Percentiles rank a stretch among this genome's conserved stretches.
Evolutionary conservation across 148 eudicot species (phyloP).

Genomic region (Chenopodium album): DNA sequence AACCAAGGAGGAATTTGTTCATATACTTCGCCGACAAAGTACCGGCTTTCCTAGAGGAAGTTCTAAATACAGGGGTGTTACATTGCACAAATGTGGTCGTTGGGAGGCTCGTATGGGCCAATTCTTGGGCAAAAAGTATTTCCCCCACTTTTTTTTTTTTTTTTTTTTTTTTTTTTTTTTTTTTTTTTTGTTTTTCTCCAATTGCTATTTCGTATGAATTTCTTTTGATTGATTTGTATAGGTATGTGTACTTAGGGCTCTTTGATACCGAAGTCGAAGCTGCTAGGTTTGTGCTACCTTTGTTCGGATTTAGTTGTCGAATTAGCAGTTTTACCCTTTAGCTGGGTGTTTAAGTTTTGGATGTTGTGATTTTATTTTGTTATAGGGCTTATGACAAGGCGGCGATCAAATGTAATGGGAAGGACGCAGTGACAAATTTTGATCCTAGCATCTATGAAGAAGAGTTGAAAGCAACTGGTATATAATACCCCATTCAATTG

Average conservation of each 20-base stretch:
- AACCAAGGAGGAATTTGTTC: constrained; percentile 97
- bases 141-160: not conserved
- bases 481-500: not conserved
- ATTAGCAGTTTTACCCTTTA: not conserved
- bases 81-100: constrained; percentile 99
- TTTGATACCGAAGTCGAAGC: constrained; percentile 96
- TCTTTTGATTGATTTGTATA: constrained; percentile 11
- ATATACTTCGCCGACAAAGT: constrained; percentile 90
- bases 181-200: not conserved
- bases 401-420: constrained; percentile 87
- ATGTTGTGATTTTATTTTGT: constrained; percentile 2
- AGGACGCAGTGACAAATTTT: constrained; percentile 93
- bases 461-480: constrained; percentile 55
- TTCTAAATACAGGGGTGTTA: constrained; percentile 94
- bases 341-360: not conserved
- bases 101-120: constrained; percentile 99
- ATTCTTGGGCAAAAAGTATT: constrained; percentile 93
- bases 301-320: not conserved
- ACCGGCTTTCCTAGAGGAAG: constrained; percentile 96
- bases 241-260: constrained; percentile 95
- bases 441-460: constrained; percentile 81
- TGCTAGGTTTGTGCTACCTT: constrained; percentile 55
- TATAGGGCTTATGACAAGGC: constrained; percentile 95
- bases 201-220: not conserved
- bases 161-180: not conserved